Base-by-base conservation (phyloP, 805 yeast species). In the Nakazawaea ishiwadae region DNA sequence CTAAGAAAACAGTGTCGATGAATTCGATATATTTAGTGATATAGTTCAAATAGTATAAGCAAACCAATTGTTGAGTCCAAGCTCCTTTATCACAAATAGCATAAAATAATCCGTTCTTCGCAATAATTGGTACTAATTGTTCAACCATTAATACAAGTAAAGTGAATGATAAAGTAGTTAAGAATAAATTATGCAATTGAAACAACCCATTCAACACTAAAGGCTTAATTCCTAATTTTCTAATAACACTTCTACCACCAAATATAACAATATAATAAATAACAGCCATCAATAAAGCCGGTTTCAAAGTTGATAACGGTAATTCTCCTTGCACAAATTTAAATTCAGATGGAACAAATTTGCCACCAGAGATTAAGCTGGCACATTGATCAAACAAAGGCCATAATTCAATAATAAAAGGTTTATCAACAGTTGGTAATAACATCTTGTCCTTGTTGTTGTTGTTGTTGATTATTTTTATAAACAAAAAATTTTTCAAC, bases 1-100 rank as follows among this genome's bases (percentile, higher is more conserved):
- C 97, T 56, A 93, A 71, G 69, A 91, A 89, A 14, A 89, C 76
- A 20, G 99, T 91, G 60, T 91, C 99, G 48, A 89, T 63, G 52
- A 93, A 81, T 71, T 91, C 98, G 53, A 84, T 59, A 66, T 74
- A 91, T 66, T 91, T 91, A 60, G 93, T 83, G 64, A 91, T 70
- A 67, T 90, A 91, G 70, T 90, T 91, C 66, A 91, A 69, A 69
- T 90, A 91, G 68, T 93, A 91, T 50, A 91, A 65, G 21, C 86
- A 73, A 48, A 87, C 91, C 61, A 91, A 73, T 54, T 80, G 80
- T 50, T 83, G 85, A 32, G 96, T 82, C 84, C 90, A 91, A 9
- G 96, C 82, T 37, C 75, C 73, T 48, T 68, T 62, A 63, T 78
- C 65, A 66, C 98, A 93, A 56, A 91, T 81, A 38, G 95, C 85